These are phyloP conservation scores for Eucalyptus camaldulensis DNA, from an alignment of 345 rosid species.

Conservation along the genomic window DNA sequence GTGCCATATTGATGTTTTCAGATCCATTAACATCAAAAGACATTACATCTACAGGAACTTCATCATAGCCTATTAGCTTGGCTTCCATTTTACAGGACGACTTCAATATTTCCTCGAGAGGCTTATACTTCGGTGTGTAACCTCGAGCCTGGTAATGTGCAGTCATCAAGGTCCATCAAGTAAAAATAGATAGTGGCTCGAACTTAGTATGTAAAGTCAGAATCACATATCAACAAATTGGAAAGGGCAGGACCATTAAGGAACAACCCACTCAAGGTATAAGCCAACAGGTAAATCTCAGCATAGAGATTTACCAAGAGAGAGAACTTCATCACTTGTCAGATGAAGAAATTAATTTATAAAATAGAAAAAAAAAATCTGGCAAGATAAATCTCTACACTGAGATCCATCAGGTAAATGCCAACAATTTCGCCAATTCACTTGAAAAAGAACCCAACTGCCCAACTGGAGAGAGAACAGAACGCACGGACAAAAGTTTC, in stretches of 20 bases:
- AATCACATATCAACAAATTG: not conserved
- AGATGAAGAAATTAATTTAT: not conserved
- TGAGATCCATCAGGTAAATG: not conserved
- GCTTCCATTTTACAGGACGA: constrained; percentile 35
- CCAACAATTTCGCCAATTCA: not conserved
- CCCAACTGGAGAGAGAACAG: not conserved
- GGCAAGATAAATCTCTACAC: not conserved
- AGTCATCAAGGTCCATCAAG: not conserved
- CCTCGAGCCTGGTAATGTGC: constrained; percentile 38
- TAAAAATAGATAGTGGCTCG: not conserved
- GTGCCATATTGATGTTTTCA: constrained; percentile 14
- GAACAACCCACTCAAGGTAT: not conserved
- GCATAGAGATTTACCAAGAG: not conserved
- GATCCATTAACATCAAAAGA: constrained; percentile 1
- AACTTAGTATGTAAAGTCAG: not conserved
- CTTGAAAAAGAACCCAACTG: not conserved
- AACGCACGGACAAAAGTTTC: not conserved
- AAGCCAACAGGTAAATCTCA: not conserved
- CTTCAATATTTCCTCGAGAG: constrained; percentile 50
- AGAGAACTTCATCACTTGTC: not conserved
- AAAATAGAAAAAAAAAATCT: not conserved
- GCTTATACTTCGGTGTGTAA: constrained; percentile 22
- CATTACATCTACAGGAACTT: constrained; percentile 40
- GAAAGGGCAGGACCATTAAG: not conserved
- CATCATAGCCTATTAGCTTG: constrained; percentile 72